Percentiles rank a stretch among this genome's conserved stretches.
phyloP scores from a whole-genome alignment of 768 basidiomycete genomes.

The Thelephora ganbajun region DNA sequence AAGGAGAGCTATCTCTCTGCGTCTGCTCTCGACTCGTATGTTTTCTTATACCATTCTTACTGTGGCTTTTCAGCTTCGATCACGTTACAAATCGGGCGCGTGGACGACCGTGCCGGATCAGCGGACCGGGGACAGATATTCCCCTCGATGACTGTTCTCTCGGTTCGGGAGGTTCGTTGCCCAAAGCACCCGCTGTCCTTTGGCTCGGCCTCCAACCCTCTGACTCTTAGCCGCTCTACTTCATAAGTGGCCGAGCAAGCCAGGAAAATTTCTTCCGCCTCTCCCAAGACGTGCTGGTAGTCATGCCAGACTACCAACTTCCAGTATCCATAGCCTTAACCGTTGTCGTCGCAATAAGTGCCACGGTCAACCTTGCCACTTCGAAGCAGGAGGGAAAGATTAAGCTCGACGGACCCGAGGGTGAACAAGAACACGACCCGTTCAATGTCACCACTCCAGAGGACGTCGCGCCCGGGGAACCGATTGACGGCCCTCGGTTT shows the following conservation, averaged over 20 bases:
- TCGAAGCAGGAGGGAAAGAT: constrained; percentile 33
- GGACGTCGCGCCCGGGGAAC: constrained; percentile 54
- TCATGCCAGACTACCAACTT: constrained; percentile 50
- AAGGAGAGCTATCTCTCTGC: too few relatives aligned
- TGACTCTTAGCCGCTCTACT: too few relatives aligned
- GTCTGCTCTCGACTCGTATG: too few relatives aligned
- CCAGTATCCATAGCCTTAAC: constrained; percentile 35
- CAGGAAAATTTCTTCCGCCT: neutral
- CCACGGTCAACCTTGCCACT: constrained; percentile 26
- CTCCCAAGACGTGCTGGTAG: neutral
- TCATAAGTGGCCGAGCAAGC: neutral
- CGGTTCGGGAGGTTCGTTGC: too few relatives aligned
- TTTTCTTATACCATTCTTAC: too few relatives aligned
- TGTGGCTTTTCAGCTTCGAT: too few relatives aligned
- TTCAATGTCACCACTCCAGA: constrained; percentile 64
- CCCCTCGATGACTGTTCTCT: too few relatives aligned
- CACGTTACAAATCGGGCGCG: too few relatives aligned
- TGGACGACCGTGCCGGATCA: too few relatives aligned
- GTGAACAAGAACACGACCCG: constrained; percentile 28
- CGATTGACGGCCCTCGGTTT: constrained; percentile 46
- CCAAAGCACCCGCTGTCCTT: too few relatives aligned
- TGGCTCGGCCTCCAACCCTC: too few relatives aligned
- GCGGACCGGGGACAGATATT: too few relatives aligned
- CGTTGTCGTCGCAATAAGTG: constrained; percentile 28
- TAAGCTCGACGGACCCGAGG: constrained; percentile 22